phyloP scores from a whole-genome alignment of 352 stramenopile species.

The Globisporangium paddicum region DNA sequence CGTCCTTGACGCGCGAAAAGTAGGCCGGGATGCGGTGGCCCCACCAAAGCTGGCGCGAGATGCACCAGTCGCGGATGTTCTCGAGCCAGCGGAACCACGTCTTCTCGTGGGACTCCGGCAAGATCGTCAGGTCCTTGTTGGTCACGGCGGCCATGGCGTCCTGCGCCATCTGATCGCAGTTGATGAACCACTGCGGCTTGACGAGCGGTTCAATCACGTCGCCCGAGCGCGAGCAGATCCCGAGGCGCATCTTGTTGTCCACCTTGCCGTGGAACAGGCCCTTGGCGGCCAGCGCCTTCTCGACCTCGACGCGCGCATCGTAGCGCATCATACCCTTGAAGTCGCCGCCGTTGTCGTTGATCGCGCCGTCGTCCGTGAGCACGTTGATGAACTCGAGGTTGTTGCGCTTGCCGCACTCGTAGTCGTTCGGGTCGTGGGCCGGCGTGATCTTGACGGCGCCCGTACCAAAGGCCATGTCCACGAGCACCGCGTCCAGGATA shows the following conservation, averaged over 20 bases:
- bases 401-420: conserved; percentile 96
- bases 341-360: conserved; percentile 92
- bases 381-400: conserved; percentile 98
- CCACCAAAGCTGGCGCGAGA: conserved; percentile 99
- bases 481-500: conserved; percentile 92
- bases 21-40: conserved; percentile 99
- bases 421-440: conserved; percentile 99
- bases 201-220: conserved; percentile 99
- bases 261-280: conserved; percentile 96
- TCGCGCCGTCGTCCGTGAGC: conserved; percentile 95
- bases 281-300: conserved; percentile 92
- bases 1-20: conserved; percentile 90
- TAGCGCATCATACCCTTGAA: conserved; percentile 88
- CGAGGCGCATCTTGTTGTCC: conserved; percentile 98
- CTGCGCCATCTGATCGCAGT: conserved; percentile 66
- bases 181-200: conserved; percentile 97
- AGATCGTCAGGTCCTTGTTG: conserved; percentile 77
- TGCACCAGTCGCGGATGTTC: conserved; percentile 99
- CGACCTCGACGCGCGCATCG: conserved; percentile 79
- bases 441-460: conserved; percentile 99
- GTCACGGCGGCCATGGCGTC: conserved; percentile 79
- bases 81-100: conserved; percentile 97
- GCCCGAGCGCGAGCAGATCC: conserved; percentile 96
- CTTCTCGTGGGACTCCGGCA: conserved; percentile 90
- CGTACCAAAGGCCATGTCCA: conserved; percentile 99